Evolutionary conservation across 1,284 basidiomycete genomes (phyloP).

Genomic region (Somion occarium): DNA sequence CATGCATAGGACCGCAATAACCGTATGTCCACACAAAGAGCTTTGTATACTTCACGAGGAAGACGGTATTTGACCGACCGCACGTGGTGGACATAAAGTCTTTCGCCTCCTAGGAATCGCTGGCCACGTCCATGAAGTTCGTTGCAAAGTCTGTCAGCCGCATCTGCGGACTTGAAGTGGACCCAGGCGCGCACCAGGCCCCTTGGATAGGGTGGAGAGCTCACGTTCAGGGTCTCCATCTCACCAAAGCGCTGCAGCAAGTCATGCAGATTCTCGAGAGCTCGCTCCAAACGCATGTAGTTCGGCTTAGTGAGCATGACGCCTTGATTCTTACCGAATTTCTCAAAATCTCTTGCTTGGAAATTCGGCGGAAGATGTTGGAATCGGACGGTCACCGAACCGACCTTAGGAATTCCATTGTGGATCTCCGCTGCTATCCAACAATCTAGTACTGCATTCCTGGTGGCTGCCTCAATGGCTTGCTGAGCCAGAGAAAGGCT

Average conservation of each 20-base stretch:
- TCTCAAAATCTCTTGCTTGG: slow-evolving; percentile 35
- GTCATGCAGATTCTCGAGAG: slow-evolving; percentile 34
- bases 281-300: slow-evolving; percentile 36
- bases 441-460: slow-evolving; percentile 31
- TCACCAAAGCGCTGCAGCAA: slow-evolving; percentile 37
- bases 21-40: slow-evolving; percentile 20
- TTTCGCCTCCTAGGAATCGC: slow-evolving; percentile 35
- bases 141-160: slow-evolving; percentile 45
- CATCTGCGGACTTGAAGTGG: slow-evolving; percentile 40
- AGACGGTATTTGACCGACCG: slow-evolving; percentile 43
- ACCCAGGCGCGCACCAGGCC: slow-evolving; percentile 49
- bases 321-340: slow-evolving; percentile 42
- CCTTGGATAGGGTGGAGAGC: slow-evolving; percentile 45
- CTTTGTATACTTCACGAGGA: slow-evolving; percentile 29
- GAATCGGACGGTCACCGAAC: slow-evolving; percentile 53
- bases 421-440: slow-evolving; percentile 43
- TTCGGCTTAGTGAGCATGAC: slow-evolving; percentile 49
- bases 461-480: slow-evolving; percentile 38
- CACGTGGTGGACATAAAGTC: slow-evolving; percentile 44
- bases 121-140: slow-evolving; percentile 41
- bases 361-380: slow-evolving; percentile 43
- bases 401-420: slow-evolving; percentile 51
- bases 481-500: slow-evolving; percentile 40
- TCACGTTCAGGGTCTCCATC: slow-evolving; percentile 38
- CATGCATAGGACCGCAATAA: slow-evolving; percentile 18